phyloP scores from a whole-genome alignment of 2,329 filamentous ascomycete genomes.

The Trichoderma atrobrunneum region DNA sequence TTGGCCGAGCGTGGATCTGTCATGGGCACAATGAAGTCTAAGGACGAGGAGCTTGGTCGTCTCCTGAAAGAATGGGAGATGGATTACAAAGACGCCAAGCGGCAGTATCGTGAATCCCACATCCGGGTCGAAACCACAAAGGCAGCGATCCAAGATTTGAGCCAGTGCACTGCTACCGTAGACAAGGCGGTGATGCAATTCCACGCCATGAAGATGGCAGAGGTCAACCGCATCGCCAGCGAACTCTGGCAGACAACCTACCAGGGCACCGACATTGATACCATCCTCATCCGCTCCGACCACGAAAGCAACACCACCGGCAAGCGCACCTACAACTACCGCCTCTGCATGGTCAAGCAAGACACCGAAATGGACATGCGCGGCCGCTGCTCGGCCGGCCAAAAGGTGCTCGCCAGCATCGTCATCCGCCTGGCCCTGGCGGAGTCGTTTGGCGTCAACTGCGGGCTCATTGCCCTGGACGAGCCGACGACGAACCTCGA shows the following conservation, averaged over 20 bases:
- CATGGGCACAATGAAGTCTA: constrained; percentile 75
- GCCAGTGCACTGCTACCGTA: constrained; percentile 75
- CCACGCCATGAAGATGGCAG: constrained; percentile 94
- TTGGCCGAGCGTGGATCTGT: constrained; percentile 71
- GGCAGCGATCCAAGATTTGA: constrained; percentile 87
- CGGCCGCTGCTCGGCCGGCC: constrained; percentile 91
- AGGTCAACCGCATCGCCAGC: constrained; percentile 91
- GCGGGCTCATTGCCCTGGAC: constrained; percentile 92
- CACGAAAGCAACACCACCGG: constrained; percentile 67
- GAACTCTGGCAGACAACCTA: constrained; percentile 98
- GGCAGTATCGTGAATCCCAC: constrained; percentile 80
- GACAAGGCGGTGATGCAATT: constrained; percentile 98
- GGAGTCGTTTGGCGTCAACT: constrained; percentile 94
- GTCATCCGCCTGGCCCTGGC: constrained; percentile 95
- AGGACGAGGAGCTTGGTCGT: constrained; percentile 74
- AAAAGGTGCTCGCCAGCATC: constrained; percentile 94
- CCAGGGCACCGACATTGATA: constrained; percentile 95
- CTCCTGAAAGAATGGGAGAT: constrained; percentile 77
- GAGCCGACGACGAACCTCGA: constrained; percentile 98
- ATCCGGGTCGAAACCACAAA: constrained; percentile 90
- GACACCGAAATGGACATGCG: constrained; percentile 99
- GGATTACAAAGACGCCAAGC: constrained; percentile 79
- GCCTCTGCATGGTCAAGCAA: constrained; percentile 95
- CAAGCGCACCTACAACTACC: constrained; percentile 91
- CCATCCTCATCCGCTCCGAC: constrained; percentile 91